A percentile compares a stretch with the other conserved stretches of the same genome.
These are phyloP conservation scores for Quercus gilva DNA, from an alignment of 306 rosid genomes.

Conservation along the genomic window DNA sequence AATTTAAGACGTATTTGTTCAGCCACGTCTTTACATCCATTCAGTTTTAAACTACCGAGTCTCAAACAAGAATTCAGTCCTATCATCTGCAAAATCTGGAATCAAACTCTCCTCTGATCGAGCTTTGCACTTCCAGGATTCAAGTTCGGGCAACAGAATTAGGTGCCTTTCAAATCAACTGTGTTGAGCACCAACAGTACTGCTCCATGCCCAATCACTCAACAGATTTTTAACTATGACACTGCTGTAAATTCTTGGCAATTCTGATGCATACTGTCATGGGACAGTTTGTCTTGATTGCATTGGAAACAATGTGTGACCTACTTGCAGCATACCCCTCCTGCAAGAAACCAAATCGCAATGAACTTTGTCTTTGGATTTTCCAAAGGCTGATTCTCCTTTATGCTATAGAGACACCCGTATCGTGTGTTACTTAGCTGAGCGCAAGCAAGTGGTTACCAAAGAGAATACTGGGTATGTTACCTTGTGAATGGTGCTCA, in stretches of 20 bases:
- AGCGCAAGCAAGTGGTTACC: not conserved
- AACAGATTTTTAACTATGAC: not conserved
- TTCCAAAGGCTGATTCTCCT: not conserved
- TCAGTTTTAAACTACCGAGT: not conserved
- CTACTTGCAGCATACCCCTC: constrained; percentile 82
- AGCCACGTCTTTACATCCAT: no score
- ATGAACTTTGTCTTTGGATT: constrained; percentile 9
- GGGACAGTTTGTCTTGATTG: constrained; percentile 86
- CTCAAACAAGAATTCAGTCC: not conserved
- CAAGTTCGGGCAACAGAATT: not conserved
- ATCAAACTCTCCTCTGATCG: not conserved
- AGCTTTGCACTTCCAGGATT: not conserved
- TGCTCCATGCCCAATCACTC: not conserved
- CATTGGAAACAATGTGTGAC: constrained; percentile 80
- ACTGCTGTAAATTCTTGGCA: constrained; percentile 55
- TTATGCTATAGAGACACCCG: not conserved
- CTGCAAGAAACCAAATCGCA: constrained; percentile 46
- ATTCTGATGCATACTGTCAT: constrained; percentile 79
- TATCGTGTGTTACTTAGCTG: not conserved
- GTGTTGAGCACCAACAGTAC: not conserved
- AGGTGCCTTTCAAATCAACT: not conserved
- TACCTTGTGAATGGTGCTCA: constrained; percentile 71
- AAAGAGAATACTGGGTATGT: not conserved
- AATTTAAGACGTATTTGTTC: no score
- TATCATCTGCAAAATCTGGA: not conserved